Evolutionary conservation across 192 early-diverging fungal genomes (phyloP).

Genomic region (Coemansia sp.): DNA sequence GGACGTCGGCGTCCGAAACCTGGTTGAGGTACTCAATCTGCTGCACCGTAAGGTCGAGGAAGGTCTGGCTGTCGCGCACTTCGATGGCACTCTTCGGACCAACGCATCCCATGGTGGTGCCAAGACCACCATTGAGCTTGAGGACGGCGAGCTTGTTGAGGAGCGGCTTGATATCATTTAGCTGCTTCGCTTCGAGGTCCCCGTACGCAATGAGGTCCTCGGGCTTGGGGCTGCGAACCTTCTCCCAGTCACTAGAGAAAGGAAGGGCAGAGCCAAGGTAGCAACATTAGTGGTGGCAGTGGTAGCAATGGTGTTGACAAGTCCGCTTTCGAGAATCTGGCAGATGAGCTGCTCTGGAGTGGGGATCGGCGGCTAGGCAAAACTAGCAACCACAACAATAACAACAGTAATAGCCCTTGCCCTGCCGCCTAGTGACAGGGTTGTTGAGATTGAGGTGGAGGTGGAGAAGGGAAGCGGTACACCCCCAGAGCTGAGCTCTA

Average conservation of each 20-base stretch:
- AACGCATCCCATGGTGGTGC: constrained; percentile 99
- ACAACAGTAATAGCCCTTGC: neutral
- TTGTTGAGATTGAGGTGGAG: neutral
- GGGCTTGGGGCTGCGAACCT: constrained; percentile 86
- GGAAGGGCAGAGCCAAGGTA: neutral
- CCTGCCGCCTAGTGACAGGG: neutral
- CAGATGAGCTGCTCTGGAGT: neutral
- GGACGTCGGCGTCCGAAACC: constrained; percentile 84
- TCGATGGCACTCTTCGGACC: constrained; percentile 98
- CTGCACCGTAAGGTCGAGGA: constrained; percentile 95
- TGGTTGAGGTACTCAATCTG: constrained; percentile 98
- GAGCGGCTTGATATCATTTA: constrained; percentile 54
- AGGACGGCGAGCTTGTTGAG: constrained; percentile 93
- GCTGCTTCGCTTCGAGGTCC: constrained; percentile 56
- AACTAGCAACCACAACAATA: neutral
- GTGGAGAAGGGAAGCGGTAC: neutral
- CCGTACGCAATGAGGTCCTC: constrained; percentile 87
- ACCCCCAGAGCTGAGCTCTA: neutral
- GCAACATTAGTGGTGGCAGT: neutral
- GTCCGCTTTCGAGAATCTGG: neutral
- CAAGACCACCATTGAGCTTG: constrained; percentile 99
- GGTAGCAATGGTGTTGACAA: neutral
- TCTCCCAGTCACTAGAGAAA: constrained; percentile 88
- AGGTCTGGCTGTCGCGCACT: constrained; percentile 97
- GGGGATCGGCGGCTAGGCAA: constrained; percentile 3